Base-by-base conservation (phyloP, 1,139 yeast genomes). In the Zhuliangozyma parablackwelliae region DNA sequence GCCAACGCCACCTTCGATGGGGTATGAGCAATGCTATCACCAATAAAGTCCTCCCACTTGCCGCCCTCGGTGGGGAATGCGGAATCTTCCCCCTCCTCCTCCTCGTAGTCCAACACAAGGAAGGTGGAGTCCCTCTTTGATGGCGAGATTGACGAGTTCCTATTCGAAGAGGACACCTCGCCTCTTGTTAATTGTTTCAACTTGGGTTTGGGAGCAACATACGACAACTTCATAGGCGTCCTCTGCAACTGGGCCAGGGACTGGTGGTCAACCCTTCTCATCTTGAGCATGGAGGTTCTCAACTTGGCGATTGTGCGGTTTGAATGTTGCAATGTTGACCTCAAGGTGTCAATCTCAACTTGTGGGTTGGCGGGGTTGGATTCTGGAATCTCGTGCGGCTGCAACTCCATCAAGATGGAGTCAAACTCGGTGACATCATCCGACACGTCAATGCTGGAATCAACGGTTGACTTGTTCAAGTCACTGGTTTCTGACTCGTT, bases 311-410 rank as follows among this genome's bases (percentile, higher is more conserved):
- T 78, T 0, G 78, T 73, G 43, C 74, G 69, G 49, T 82, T 80
- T 5, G 92, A 84, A 56, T 77, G 86, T 23, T 69, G 69, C 47
- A 87, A 65, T 10, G 86, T 80, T 0, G 86, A 75, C 46, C 75
- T 70, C 47, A 84, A 63, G 0, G 90, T 80, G 50, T 86, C 90
- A 6, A 76, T 63, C 53, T 85, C 90, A 33, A 83, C 61, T 11
- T 72, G 77, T 2, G 74, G 63, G 44, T 75, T 69, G 33, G 72
- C 65, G 1, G 76, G 66, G 25, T 81, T 75, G 1, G 71, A 34
- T 13, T 44, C 45, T 0, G 68, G 57, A 10, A 60, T 37, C 29
- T 56, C 60, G 26, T 45, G 53, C 9, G 63, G 57, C 24, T 54
- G 49, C 4, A 67, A 42, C 28, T 65, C 71, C 20, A 56, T 48